Conservation (phyloP, 106 monocot genomes). For the Dioscorea dumetorum region DNA sequence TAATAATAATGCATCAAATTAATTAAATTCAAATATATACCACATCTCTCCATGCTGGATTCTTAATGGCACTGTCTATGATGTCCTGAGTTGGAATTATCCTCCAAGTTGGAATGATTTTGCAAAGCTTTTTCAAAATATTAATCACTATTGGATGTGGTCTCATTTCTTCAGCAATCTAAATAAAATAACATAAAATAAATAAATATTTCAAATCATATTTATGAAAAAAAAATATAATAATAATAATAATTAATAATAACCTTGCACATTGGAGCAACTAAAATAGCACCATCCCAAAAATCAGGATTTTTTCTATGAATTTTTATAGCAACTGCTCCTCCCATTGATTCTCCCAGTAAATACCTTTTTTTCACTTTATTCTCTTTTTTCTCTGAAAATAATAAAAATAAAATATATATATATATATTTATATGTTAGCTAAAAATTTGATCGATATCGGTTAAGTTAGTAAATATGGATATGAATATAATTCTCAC, state of each 20-base stretch:
- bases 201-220: not conserved
- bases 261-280: constrained; percentile 78
- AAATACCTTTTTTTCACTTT: constrained; percentile 39
- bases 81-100: constrained; percentile 46
- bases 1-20: constrained; percentile 2
- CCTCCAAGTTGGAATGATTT: constrained; percentile 52
- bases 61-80: constrained; percentile 39
- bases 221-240: too few species aligned
- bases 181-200: too few species aligned
- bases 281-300: constrained; percentile 62
- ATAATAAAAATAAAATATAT: too few species aligned
- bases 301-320: constrained; percentile 36
- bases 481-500: constrained; percentile 4
- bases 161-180: constrained; percentile 66
- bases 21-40: constrained; percentile 9
- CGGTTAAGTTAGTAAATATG: not conserved
- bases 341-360: constrained; percentile 76
- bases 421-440: too few species aligned
- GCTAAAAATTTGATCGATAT: too few species aligned
- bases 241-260: too few species aligned
- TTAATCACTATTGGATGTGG: constrained; percentile 46
- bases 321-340: constrained; percentile 41
- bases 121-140: constrained; percentile 18
- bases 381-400: constrained; percentile 41
- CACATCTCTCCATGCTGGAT: constrained; percentile 28